Evolutionary conservation across 352 stramenopile genomes (phyloP).

Genomic region (Phytophthora pseudosyringae): DNA sequence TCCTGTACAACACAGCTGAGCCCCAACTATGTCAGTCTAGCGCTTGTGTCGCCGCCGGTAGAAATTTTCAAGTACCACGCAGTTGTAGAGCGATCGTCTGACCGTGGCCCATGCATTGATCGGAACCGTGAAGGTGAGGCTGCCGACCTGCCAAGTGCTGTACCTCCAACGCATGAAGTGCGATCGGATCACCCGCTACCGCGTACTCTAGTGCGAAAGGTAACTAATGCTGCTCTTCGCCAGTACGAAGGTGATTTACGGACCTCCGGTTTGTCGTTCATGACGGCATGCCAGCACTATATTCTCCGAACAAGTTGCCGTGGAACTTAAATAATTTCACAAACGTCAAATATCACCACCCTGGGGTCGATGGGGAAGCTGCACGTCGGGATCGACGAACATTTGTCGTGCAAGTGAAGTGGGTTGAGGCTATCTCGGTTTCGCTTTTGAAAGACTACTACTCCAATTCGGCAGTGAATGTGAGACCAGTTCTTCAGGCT

Average conservation of each 20-base stretch:
- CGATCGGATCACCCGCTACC: conserved; percentile 38
- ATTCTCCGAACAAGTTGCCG: conserved; percentile 43
- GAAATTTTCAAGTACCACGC: conserved; percentile 82
- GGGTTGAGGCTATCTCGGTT: conserved; percentile 58
- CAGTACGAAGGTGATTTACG: conserved; percentile 47
- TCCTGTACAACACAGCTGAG: conserved; percentile 45
- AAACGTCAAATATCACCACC: conserved; percentile 34
- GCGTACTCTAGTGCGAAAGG: conserved; percentile 47
- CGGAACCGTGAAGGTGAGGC: conserved; percentile 28
- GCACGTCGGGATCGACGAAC: conserved; percentile 35
- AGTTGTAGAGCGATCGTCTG: conserved; percentile 44
- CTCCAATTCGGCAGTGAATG: conserved; percentile 53
- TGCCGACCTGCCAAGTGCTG: conserved; percentile 17
- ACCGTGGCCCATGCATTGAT: conserved; percentile 7
- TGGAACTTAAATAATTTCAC: conserved; percentile 52
- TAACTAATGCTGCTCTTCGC: conserved; percentile 57
- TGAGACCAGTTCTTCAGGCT: conserved; percentile 62
- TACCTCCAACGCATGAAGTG: conserved; percentile 16
- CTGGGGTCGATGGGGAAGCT: too few species aligned
- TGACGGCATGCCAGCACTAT: conserved; percentile 61
- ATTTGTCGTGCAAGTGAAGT: conserved; percentile 70
- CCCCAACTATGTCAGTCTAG: conserved; percentile 68
- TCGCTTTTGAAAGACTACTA: conserved; percentile 50
- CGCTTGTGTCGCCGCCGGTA: conserved; percentile 37
- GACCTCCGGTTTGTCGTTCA: conserved; percentile 51